Evolutionary conservation across 1,284 basidiomycete genomes (phyloP), one percentile per base, ranked within the genome.

Genomic region (Spongiforma sp.): DNA sequence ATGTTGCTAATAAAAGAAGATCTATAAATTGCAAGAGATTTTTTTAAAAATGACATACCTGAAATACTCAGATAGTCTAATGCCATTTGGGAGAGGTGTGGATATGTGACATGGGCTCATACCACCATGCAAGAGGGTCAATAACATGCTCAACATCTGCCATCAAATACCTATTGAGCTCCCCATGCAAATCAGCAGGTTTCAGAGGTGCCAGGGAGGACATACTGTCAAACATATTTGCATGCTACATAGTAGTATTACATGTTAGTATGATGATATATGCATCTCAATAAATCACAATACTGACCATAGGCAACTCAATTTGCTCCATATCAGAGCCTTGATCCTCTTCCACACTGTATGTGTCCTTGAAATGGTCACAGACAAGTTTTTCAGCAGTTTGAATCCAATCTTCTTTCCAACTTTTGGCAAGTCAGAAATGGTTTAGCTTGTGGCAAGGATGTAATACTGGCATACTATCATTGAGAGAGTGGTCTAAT

Each of bases 101-200:
- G 41, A n/a, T 43, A 24, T 19, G 11, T 43, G 21, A 43, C 24
- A 12, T n/a, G 21, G 11, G 41, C 41, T 43, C 21, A n/a, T 43
- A 43, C 41, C 41, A 43, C 41, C 41, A 43, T 17, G 24, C 24
- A 43, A 43, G 41, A 43, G 41, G 41, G 43, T 59, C 21, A 33
- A 43, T 46, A n/a, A 59, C 57, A 36, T 59, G 41, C 21, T 59
- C 32, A 15, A 50, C 57, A 59, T 59, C 57, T 34, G 57, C 43
- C 32, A 26, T 50, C 36, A 59, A 24, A 36, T 56, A 56, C n/a
- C 34, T 39, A 14, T 39, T 17, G 14, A 50, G 32, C 12, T 59
- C 43, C 32, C 24, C 43, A 8, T 19, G 9, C 9, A 34, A 28
- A 50, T 59, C 43, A 28, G 41, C 30, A 32, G 30, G 14, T 48